Base-by-base conservation (phyloP, 805 yeast species). In the Zygotorulaspora danielsina region DNA sequence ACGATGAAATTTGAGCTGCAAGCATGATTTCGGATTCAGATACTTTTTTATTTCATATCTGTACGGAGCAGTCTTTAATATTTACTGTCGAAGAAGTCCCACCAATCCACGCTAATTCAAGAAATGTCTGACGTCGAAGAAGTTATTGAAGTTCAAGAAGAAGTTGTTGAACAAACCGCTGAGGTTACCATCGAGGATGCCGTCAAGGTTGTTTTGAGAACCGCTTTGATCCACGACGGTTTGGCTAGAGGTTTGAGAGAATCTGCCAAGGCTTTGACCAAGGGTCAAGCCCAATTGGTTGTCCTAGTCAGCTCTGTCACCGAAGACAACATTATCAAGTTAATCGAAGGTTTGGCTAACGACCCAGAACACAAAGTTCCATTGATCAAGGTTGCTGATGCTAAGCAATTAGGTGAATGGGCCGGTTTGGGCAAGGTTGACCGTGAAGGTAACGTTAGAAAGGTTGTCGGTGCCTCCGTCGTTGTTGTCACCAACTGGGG, bases 201-300 rank as follows among this genome's bases (percentile, higher is more conserved):
- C 70, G 79, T 93, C 72, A 87, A 88, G 79, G 93, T 86, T 68
- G 97, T 93, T 69, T 83, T 93, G 70, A 89, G 95, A 83, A 88
- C 93, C 72, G 81, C 99, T 62, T 81, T 93, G 71, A 85, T 90
- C 67, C 95, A 88, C 79, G 97, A 90, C 72, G 98, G 99, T 76
- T 86, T 93, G 75, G 97, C 97, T 72, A 90, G 99, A 80, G 99
- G 99, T 82, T 83, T 93, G 73, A 93, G 97, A 82, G 98, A 93
- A 80, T 94, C 97, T 59, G 86, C 97, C 68, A 93, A 93, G 85
- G 97, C 97, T 73, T 81, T 93, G 61, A 79, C 96, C 67, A 79
- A 87, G 73, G 87, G 96, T 72, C 94, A 89, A 76, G 99, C 97
- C 62, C 95, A 90, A 76, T 79, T 93, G 71, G 84, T 89, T 77